These are phyloP conservation scores for Cyberlindnera xylosilytica DNA, from an alignment of 805 yeast genomes.

Conservation along the genomic window DNA sequence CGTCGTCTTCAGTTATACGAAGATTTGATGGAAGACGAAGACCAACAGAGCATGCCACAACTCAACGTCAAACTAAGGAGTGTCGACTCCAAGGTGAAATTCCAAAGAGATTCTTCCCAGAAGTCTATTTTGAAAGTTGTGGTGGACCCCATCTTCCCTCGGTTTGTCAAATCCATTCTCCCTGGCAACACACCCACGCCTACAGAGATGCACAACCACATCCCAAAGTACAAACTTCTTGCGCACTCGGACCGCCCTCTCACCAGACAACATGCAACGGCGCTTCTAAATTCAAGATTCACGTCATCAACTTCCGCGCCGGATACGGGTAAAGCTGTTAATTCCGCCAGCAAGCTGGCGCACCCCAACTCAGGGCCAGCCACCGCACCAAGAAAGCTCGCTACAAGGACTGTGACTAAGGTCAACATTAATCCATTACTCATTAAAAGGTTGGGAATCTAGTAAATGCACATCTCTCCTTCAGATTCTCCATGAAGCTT, in stretches of 20 bases:
- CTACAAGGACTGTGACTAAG: constrained; percentile 9
- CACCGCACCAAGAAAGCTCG: neutral
- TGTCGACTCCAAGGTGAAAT: constrained; percentile 21
- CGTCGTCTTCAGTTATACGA: constrained; percentile 32
- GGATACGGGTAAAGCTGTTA: too few species aligned
- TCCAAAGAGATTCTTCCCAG: constrained; percentile 9
- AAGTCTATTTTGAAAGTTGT: neutral
- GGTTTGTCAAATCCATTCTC: constrained; percentile 7
- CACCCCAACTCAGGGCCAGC: too few species aligned
- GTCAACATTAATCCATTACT: constrained; percentile 16
- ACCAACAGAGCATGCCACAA: neutral
- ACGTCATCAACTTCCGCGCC: neutral
- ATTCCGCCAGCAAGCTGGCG: too few species aligned
- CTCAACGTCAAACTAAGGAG: constrained; percentile 14
- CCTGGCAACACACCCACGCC: constrained; percentile 1
- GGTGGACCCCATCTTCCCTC: constrained; percentile 14
- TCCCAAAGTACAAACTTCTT: constrained; percentile 3
- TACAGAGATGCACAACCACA: constrained; percentile 1
- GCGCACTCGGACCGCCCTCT: neutral
- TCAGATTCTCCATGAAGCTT: constrained; percentile 16
- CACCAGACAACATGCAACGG: neutral
- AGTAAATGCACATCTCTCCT: constrained; percentile 13
- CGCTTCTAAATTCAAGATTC: constrained; percentile 5
- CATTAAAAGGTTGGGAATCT: constrained; percentile 19
- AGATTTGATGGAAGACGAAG: constrained; percentile 28